phyloP scores from a whole-genome alignment of 2,329 filamentous ascomycete genomes.

The Microthyrium microscopicum region DNA sequence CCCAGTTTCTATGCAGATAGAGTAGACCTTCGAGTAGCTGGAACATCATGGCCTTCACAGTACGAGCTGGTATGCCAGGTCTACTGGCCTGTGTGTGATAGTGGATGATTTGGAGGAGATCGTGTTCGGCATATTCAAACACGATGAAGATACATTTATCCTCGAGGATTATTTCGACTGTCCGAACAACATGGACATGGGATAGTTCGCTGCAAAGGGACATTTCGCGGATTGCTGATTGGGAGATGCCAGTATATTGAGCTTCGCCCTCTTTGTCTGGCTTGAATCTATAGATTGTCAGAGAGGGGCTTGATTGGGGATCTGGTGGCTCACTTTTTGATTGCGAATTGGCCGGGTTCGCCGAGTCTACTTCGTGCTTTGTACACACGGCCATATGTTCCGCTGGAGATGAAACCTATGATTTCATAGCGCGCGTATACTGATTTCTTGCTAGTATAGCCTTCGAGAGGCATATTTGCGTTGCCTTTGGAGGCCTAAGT shows the following conservation, averaged over 20 bases:
- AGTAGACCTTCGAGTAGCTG: conserved; percentile 89
- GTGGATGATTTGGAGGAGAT: conserved; percentile 93
- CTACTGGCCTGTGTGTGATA: conserved; percentile 84
- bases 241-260: conserved; percentile 93
- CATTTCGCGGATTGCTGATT: conserved; percentile 96
- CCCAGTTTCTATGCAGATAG: conserved; percentile 93
- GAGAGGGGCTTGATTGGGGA: conserved; percentile 1
- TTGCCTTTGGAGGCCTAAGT: not conserved
- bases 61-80: conserved; percentile 73
- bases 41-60: conserved; percentile 87
- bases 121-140: conserved; percentile 96
- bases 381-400: conserved; percentile 95
- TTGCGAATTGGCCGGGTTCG: conserved; percentile 72
- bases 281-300: conserved; percentile 46
- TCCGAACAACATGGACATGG: conserved; percentile 75
- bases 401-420: conserved; percentile 93
- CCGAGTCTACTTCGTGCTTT: conserved; percentile 70
- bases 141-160: conserved; percentile 99
- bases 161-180: conserved; percentile 91
- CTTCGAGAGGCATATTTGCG: not conserved
- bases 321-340: conserved; percentile 66
- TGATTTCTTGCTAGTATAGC: conserved; percentile 51
- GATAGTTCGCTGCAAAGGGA: conserved; percentile 82
- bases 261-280: conserved; percentile 97
- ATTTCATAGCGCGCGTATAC: conserved; percentile 91